Evolutionary conservation across 2,329 filamentous ascomycete genomes (phyloP), one percentile per base, ranked within the genome.

Genomic region (Aspergillus quadricinctus): DNA sequence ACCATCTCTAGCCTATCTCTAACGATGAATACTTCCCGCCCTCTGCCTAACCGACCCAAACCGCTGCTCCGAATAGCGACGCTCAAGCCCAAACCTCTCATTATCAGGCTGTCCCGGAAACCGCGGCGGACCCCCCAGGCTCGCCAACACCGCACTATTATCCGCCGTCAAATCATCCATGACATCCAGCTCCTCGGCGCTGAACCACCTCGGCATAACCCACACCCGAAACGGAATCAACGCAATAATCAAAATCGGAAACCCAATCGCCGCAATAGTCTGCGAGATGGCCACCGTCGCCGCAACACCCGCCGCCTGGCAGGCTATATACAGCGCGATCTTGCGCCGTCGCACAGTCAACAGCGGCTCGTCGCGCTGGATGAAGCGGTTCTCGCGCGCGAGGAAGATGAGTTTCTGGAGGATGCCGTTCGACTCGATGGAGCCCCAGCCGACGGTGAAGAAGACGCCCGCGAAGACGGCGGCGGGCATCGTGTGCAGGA

Each of bases 381-480:
- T 88, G 14, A 91, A 77, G 3, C 78, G 69, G 41, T 69, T 74
- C 71, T 92, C 89, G 54, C 81, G 80, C 1, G 77, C 69, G 1
- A 92, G 78, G 67, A 88, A 91, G 25, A 89, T 66, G 2, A 90
- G 69, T 72, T 91, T 92, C 54, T 79, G 72, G 0, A 88, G 89
- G 68, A 92, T 89, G 37, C 88, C 88, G 68, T 92, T 92, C 23
- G 74, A 84, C 66, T 84, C 81, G 50, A 92, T 82, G 1, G 88
- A 88, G 71, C 91, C 87, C 62, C 89, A 80, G 27, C 88, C 89
- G 87, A 92, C 91, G 69, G 89, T 83, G 74, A 92, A 90, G 77
- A 92, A 92, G 28, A 92, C 80, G 0, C 88, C 88, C 0, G 88
- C 88, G 29, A 92, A 81, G 0, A 91, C 87, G 55, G 85, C 88